Evolutionary conservation across 768 basidiomycete species (phyloP).

Genomic region (Suillus variegatus): DNA sequence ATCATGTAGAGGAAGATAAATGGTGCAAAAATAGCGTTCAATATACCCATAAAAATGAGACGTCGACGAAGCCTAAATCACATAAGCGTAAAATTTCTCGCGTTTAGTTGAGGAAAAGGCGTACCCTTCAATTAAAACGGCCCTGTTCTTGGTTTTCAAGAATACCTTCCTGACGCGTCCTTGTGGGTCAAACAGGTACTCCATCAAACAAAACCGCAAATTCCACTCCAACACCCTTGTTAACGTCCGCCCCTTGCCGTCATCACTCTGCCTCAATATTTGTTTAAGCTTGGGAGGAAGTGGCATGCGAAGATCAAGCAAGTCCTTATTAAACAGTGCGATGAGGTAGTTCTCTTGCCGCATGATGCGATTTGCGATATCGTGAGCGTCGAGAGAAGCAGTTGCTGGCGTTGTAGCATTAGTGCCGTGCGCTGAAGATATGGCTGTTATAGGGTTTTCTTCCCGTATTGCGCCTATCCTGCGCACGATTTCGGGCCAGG

Average conservation of each 20-base stretch:
- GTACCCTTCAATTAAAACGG: slow-evolving; percentile 81
- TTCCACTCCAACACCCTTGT: slow-evolving; percentile 98
- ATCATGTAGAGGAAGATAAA: slow-evolving; percentile 96
- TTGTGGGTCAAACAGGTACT: slow-evolving; percentile 88
- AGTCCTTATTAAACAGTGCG: slow-evolving; percentile 95
- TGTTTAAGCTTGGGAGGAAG: slow-evolving; percentile 60
- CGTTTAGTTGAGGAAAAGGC: slow-evolving; percentile 21
- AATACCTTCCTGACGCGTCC: slow-evolving; percentile 92
- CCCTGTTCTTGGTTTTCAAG: slow-evolving; percentile 79
- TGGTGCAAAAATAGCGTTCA: slow-evolving; percentile 94
- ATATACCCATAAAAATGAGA: slow-evolving; percentile 94
- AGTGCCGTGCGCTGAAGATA: slow-evolving; percentile 60
- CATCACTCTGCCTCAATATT: slow-evolving; percentile 46
- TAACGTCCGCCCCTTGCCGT: slow-evolving; percentile 74
- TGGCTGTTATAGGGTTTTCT: slow-evolving; percentile 88
- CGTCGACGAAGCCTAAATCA: slow-evolving; percentile 68
- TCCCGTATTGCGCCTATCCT: slow-evolving; percentile 89
- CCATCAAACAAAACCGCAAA: slow-evolving; percentile 91
- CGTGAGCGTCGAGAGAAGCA: slow-evolving; percentile 95
- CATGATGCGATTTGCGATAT: slow-evolving; percentile 97
- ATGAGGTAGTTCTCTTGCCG: slow-evolving; percentile 99
- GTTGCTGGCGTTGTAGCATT: slow-evolving; percentile 63
- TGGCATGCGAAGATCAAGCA: slow-evolving; percentile 86
- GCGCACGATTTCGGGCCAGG: slow-evolving; percentile 94
- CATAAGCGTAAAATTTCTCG: background rate